phyloP scores from a whole-genome alignment of 106 monocot genomes.

The Dendrobium officinale region DNA sequence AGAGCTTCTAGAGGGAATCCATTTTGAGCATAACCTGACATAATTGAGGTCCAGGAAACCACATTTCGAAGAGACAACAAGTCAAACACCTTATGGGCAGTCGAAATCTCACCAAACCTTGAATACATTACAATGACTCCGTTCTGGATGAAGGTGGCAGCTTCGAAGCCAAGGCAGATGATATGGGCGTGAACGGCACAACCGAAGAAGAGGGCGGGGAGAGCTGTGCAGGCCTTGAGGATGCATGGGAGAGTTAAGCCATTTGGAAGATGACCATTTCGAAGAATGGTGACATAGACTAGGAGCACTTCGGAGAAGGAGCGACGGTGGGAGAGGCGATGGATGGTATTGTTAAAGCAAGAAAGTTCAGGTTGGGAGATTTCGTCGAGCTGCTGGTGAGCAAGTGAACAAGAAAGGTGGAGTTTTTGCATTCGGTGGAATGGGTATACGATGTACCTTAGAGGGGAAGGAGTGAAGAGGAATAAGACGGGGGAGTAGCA shows the following conservation, averaged over 20 bases:
- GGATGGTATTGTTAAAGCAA: constrained; percentile 36
- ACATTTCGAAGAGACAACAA: constrained; percentile 27
- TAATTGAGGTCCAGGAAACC: constrained; percentile 64
- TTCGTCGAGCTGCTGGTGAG: constrained; percentile 44
- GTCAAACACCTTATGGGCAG: constrained; percentile 36
- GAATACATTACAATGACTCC: constrained; percentile 56
- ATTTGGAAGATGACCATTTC: constrained; percentile 14
- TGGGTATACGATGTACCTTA: constrained; percentile 11
- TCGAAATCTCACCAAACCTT: constrained; percentile 24
- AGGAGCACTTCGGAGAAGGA: constrained; percentile 17
- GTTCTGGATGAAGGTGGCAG: constrained; percentile 45
- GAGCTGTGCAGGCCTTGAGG: constrained; percentile 34
- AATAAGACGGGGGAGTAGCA: background rate
- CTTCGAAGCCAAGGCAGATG: constrained; percentile 25
- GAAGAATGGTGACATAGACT: constrained; percentile 18
- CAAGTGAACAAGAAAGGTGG: constrained; percentile 12
- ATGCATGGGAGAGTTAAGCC: constrained; percentile 40
- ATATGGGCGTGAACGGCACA: constrained; percentile 43
- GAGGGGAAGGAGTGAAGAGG: background rate
- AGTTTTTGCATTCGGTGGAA: background rate
- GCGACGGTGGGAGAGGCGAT: constrained; percentile 19
- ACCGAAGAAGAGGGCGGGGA: constrained; percentile 9
- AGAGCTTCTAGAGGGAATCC: constrained; percentile 40
- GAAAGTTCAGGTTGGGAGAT: constrained; percentile 28
- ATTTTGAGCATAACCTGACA: constrained; percentile 58